phyloP scores from a whole-genome alignment of 2,329 filamentous ascomycete genomes.

The Penicillium vulpinum region DNA sequence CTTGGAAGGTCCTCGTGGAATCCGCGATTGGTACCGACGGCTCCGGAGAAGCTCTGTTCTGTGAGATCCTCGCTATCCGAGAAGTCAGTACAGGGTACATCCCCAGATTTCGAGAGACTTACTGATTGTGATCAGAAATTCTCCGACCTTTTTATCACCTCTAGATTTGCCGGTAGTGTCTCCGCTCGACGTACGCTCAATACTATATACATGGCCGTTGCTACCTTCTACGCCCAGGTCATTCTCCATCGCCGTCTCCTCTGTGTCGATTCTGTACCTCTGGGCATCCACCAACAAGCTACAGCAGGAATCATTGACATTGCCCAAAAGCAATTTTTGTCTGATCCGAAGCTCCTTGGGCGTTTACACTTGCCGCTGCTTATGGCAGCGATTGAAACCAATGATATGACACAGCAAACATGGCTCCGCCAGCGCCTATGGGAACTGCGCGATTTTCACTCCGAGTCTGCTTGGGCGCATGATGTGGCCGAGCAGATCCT shows the following conservation, averaged over 20 bases:
- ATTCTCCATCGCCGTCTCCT: constrained; percentile 37
- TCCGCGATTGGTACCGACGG: constrained; percentile 15
- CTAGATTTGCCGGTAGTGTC: constrained; percentile 30
- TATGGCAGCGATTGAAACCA: constrained; percentile 37
- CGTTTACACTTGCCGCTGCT: constrained; percentile 38
- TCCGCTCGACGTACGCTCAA: constrained; percentile 36
- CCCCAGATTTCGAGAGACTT: not conserved
- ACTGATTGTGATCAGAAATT: constrained; percentile 29
- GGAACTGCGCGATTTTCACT: constrained; percentile 31
- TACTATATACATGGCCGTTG: constrained; percentile 38
- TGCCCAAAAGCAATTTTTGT: constrained; percentile 32
- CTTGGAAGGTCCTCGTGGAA: constrained; percentile 31
- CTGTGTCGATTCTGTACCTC: constrained; percentile 18
- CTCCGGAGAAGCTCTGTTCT: constrained; percentile 22
- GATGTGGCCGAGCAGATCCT: constrained; percentile 32
- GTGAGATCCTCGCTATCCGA: constrained; percentile 27
- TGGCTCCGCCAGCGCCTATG: constrained; percentile 35
- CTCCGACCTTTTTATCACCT: constrained; percentile 39
- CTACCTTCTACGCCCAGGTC: constrained; percentile 36
- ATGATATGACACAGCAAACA: constrained; percentile 27
- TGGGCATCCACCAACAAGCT: constrained; percentile 30
- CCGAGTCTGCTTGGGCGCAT: constrained; percentile 33
- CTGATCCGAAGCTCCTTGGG: constrained; percentile 33
- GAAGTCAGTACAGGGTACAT: constrained; percentile 20
- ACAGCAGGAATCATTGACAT: constrained; percentile 34